These are phyloP conservation scores for Moricandia arvensis DNA, from an alignment of 345 rosid genomes.

Conservation along the genomic window DNA sequence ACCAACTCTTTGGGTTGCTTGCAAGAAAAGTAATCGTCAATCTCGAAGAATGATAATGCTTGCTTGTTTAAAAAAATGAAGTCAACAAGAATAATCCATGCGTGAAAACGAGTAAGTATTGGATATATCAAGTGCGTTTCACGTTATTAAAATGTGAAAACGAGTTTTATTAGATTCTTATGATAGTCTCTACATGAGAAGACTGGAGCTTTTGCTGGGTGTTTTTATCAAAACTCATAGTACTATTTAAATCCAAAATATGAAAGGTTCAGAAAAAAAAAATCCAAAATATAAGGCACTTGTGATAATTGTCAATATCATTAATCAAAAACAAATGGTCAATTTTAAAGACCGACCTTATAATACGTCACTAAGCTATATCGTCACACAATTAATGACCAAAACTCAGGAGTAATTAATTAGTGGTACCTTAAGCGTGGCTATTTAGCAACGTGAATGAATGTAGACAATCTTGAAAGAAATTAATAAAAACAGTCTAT, in stretches of 20 bases:
- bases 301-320: not conserved
- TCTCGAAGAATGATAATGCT: not conserved
- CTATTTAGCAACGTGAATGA: not conserved
- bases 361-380: not conserved
- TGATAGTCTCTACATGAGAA: not conserved
- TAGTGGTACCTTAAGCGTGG: not conserved
- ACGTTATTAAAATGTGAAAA: not conserved
- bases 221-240: too few species aligned
- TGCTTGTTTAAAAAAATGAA: not conserved
- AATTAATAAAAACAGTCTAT: not conserved
- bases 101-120: too few species aligned
- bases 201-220: too few species aligned
- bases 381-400: not conserved
- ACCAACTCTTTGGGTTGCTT: constrained; percentile 10
- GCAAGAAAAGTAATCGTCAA: not conserved
- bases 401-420: not conserved
- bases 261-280: too few species aligned
- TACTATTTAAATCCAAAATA: too few species aligned
- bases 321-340: not conserved
- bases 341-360: not conserved
- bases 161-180: not conserved
- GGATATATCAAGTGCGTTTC: not conserved
- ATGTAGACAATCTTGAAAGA: not conserved
- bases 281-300: not conserved
- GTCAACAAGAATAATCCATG: not conserved